Conservation (phyloP, 2,329 filamentous ascomycete genomes). For the Curvularia spicifera region DNA sequence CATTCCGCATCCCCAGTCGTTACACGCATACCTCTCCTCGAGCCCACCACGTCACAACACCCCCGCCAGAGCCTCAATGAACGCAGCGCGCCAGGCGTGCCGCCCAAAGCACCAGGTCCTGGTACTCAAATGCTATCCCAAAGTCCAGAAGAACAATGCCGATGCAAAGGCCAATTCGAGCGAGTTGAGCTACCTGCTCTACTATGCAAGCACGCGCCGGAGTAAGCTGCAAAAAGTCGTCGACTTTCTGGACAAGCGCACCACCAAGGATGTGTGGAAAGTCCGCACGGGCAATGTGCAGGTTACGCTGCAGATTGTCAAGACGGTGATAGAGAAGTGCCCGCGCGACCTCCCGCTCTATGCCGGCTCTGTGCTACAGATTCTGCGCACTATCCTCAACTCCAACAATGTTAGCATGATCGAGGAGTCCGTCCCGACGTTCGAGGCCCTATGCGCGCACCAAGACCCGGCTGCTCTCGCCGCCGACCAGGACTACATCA, state of each 20-base stretch:
- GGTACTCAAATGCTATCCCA: conserved; percentile 94
- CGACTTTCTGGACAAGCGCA: conserved; percentile 92
- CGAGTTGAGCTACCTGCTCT: conserved; percentile 94
- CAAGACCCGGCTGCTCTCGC: conserved; percentile 86
- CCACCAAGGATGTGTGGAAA: conserved; percentile 88
- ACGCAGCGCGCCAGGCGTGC: conserved; percentile 65
- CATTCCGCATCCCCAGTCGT: conserved; percentile 1
- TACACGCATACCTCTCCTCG: conserved; percentile 11
- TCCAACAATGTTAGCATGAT: conserved; percentile 92
- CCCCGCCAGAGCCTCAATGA: conserved; percentile 51
- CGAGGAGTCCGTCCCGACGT: conserved; percentile 85
- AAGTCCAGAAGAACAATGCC: conserved; percentile 82
- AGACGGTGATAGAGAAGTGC: conserved; percentile 89
- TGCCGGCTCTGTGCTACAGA: conserved; percentile 80
- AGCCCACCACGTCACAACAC: conserved; percentile 6
- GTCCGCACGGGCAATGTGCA: conserved; percentile 89
- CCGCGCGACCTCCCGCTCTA: conserved; percentile 90
- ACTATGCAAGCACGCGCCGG: conserved; percentile 92
- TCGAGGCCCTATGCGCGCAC: conserved; percentile 85
- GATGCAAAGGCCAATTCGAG: conserved; percentile 96
- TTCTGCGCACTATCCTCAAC: conserved; percentile 80
- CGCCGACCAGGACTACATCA: conserved; percentile 82
- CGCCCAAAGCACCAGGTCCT: conserved; percentile 97
- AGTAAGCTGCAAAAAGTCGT: conserved; percentile 97
- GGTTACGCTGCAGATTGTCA: conserved; percentile 91